These are phyloP conservation scores for Cardamine occulta DNA, from an alignment of 345 rosid genomes.

Conservation along the genomic window DNA sequence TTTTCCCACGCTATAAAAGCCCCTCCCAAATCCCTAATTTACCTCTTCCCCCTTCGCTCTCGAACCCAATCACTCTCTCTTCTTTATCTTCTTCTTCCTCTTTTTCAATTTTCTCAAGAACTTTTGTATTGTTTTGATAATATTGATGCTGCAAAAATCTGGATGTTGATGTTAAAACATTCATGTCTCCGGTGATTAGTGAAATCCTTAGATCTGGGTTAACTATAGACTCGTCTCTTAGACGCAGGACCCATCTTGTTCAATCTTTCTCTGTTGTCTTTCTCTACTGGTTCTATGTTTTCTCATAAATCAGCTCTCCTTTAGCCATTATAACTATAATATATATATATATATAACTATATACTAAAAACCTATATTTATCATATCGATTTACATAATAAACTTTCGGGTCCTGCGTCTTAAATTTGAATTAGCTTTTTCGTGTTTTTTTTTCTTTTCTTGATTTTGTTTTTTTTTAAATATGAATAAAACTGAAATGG, in stretches of 20 bases:
- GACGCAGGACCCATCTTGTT: constrained; percentile 97
- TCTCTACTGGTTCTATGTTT: constrained; percentile 95
- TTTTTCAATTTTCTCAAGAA: neutral
- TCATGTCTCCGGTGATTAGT: constrained; percentile 50
- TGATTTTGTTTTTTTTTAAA: neutral
- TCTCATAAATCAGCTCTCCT: constrained; percentile 58
- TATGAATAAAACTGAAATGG: constrained; percentile 56
- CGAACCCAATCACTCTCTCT: constrained; percentile 19
- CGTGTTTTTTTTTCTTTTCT: neutral
- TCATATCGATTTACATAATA: neutral
- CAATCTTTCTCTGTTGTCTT: constrained; percentile 97
- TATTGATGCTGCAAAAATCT: constrained; percentile 28
- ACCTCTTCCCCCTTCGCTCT: constrained; percentile 42
- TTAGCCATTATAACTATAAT: constrained; percentile 14
- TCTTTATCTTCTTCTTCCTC: neutral
- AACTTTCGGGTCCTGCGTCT: constrained; percentile 31
- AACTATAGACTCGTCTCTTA: constrained; percentile 62
- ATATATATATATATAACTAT: neutral
- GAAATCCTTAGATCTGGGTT: constrained; percentile 48
- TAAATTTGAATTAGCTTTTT: neutral
- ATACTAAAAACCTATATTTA: neutral
- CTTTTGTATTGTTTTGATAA: neutral
- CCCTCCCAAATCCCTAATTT: constrained; percentile 13
- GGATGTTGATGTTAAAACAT: constrained; percentile 47
- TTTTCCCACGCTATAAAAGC: constrained; percentile 34